A percentile compares a stretch with the other conserved stretches of the same genome.
phyloP scores from a whole-genome alignment of 2,329 filamentous ascomycete species.

The Aspergillus terreus region DNA sequence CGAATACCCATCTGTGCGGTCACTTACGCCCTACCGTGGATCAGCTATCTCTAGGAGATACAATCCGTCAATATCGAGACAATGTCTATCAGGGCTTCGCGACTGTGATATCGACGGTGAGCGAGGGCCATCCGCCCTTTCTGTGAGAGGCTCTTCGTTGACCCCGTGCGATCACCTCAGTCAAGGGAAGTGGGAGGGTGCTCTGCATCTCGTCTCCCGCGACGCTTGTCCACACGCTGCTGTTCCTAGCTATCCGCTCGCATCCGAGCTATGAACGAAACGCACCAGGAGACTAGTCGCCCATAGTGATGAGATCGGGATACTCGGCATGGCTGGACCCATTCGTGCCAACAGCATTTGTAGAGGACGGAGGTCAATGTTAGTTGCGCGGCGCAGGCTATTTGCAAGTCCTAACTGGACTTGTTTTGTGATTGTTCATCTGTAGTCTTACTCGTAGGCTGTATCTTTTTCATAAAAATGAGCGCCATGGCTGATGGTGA shows the following conservation, averaged over 20 bases:
- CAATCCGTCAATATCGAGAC: slow-evolving; percentile 44
- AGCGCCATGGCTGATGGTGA: too few species aligned
- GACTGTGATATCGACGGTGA: slow-evolving; percentile 69
- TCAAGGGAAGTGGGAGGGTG: slow-evolving; percentile 63
- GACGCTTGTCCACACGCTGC: too few species aligned
- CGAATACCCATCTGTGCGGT: slow-evolving; percentile 91
- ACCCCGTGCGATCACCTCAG: slow-evolving; percentile 40
- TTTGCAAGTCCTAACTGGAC: not conserved
- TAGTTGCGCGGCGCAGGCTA: slow-evolving; percentile 16
- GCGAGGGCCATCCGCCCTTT: slow-evolving; percentile 83
- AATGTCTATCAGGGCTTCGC: slow-evolving; percentile 83
- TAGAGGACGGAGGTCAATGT: slow-evolving; percentile 26
- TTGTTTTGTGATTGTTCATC: too few species aligned
- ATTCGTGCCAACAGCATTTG: slow-evolving; percentile 32
- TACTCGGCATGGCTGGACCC: slow-evolving; percentile 40
- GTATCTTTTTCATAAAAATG: too few species aligned
- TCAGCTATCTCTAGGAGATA: slow-evolving; percentile 60
- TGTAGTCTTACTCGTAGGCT: too few species aligned
- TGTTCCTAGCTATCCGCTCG: slow-evolving; percentile 21
- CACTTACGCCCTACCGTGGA: slow-evolving; percentile 8
- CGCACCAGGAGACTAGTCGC: slow-evolving; percentile 28
- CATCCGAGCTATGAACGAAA: slow-evolving; percentile 5
- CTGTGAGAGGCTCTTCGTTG: slow-evolving; percentile 34
- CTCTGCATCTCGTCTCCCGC: slow-evolving; percentile 60
- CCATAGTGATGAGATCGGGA: slow-evolving; percentile 36